A percentile compares a stretch with the other conserved stretches of the same genome.
Conservation (phyloP, 176 grass and related monocot species). For the Thinopyrum elongatum region DNA sequence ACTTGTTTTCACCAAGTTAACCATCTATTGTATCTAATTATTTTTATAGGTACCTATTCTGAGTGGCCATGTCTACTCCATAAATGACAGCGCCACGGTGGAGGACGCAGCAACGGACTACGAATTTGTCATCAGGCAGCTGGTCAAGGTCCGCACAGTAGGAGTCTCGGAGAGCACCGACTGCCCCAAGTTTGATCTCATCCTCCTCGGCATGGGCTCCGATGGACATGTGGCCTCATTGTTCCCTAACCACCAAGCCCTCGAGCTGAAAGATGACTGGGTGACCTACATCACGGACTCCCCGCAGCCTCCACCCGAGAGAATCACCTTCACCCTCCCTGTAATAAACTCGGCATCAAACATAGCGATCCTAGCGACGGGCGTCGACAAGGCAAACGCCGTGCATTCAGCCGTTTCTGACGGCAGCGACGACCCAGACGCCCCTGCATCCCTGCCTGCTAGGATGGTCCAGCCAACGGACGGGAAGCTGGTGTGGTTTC, state of each 20-base stretch:
- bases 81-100: slow-evolving; percentile 77
- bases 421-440: slow-evolving; percentile 10
- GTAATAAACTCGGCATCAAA: slow-evolving; percentile 94
- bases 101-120: slow-evolving; percentile 70
- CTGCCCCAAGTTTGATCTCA: slow-evolving; percentile 83
- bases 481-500: slow-evolving; percentile 81
- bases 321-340: slow-evolving; percentile 88
- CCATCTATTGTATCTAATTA: background rate
- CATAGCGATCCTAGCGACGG: slow-evolving; percentile 59
- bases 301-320: slow-evolving; percentile 67
- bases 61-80: slow-evolving; percentile 72
- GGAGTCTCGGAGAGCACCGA: slow-evolving; percentile 71
- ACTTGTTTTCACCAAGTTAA: background rate
- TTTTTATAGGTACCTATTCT: slow-evolving; percentile 61
- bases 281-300: slow-evolving; percentile 85
- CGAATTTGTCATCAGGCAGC: slow-evolving; percentile 84
- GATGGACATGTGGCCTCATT: slow-evolving; percentile 86
- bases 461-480: slow-evolving; percentile 61
- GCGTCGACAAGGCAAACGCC: slow-evolving; percentile 47
- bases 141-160: slow-evolving; percentile 67
- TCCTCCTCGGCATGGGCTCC: slow-evolving; percentile 64
- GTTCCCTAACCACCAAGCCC: slow-evolving; percentile 62
- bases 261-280: slow-evolving; percentile 70
- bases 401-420: slow-evolving; percentile 39
- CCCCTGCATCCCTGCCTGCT: slow-evolving; percentile 36